Evolutionary conservation across 108 stramenopile species (phyloP), one percentile per base, ranked within the genome.

Genomic region (Conticribra guillardii): DNA sequence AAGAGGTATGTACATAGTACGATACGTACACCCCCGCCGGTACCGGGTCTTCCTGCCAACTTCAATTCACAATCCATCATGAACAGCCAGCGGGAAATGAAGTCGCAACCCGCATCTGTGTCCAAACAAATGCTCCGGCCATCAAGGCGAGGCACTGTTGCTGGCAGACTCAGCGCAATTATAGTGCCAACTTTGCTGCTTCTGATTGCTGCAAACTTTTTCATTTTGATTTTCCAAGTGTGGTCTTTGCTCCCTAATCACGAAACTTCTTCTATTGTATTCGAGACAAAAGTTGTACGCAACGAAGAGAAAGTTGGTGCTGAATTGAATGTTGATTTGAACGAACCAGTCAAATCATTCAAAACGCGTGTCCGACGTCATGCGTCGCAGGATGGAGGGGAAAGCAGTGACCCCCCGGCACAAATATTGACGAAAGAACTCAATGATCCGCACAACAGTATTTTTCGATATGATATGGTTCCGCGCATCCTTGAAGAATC

Each of bases 221-320:
- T 22, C 27, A 21, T 24, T 5, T 53, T 34, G 3, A 0, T 53
- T 11, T 21, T 52, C 18, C 30, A 53, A 5, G 51, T 53, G 2
- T 65, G 64, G 64, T 34, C 48, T 37, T 23, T 65, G 16, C 51
- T 65, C 9, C 50, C 64, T 2, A 18, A 65, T 22, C 51, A 45
- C 1, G 15, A n/a, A 19, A 33, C 19, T 32, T 23, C 14, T 15
- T 24, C 30, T 5, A 11, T 17, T 57, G n/a, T n/a, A n/a, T n/a
- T 31, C 27, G 31, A n/a, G 16, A n/a, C 29, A 3, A 57, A n/a
- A 18, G 28, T 15, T 7, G 27, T 0, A 0, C 1, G 16, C 29
- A 34, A 23, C 21, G 4, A 44, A 8, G 22, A 17, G 14, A n/a
- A 30, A 29, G 11, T 24, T 16, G 56, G 37, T 9, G 37, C 5